Evolutionary conservation across 768 basidiomycete species (phyloP), one percentile per base, ranked within the genome.

Genomic region (Suillus spraguei): DNA sequence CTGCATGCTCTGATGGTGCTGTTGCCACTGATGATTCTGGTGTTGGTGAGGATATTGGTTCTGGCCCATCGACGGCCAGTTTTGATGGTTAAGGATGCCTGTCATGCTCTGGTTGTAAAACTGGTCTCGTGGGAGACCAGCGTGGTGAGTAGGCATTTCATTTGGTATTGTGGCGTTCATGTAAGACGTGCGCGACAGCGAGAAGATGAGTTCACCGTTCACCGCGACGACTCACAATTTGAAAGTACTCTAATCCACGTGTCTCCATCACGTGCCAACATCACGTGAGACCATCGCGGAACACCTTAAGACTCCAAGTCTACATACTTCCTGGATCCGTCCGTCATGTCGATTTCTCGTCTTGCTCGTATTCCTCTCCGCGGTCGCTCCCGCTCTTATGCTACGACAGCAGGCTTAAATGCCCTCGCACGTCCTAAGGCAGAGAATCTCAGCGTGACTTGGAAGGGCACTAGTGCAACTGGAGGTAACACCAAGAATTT

Each of bases 401-500:
- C 83, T 5, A 83, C 87, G 0, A 70, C 79, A 0, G 71, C 82
- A 32, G 81, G 84, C 3, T 76, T 94, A 61, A 85, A 80, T 65
- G 77, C 85, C 16, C 65, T 80, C 13, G 89, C 87, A 24, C 81
- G 83, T 22, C 73, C 84, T 32, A 86, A 84, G 65, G 92, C 92
- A 1, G 87, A 92, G 67, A 82, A 82, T 61, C 79, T 95, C 22
- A 90, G 90, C 20, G 75, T 83, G 16, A 82, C 87, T 36, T 98
- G 94, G 94, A 88, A 88, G 66, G 96, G 96, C 47, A 96, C 96
- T 3, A 91, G 83, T 63, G 89, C 90, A 28, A 84, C 86, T 14
- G 96, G 96, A n/a, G 90, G 85, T 35, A 88, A 82, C 65, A 95
- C 95, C 62, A 95, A 92, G 84, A 95, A 95, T 75, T 95, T 90